Evolutionary conservation across 176 grass and related monocot species (phyloP), one percentile per base, ranked within the genome.

Genomic region (Puya raimondii): DNA sequence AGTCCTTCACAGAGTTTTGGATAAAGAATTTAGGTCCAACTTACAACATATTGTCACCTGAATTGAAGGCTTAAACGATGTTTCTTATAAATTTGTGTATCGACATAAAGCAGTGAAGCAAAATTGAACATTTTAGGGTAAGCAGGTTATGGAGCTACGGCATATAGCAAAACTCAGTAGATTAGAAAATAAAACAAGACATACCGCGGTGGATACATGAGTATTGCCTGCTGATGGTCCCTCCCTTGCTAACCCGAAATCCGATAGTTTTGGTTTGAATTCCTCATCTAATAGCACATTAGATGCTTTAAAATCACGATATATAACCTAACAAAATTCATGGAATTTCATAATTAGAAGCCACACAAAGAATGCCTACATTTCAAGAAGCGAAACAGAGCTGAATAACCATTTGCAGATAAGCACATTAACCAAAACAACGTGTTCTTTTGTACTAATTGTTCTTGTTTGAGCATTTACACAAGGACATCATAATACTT

Each of bases 301-400:
- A 11, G 90, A 83, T 23, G 90, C 90, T 64, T 92, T 92, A 64
- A 92, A 92, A 59, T 92, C 85, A 1, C 90, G 90, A 51, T 86
- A 88, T 79, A 92, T 92, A 51, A 88, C 81, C 85, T 88, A 48
- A 6, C 15, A 18, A 0, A 49, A 5, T 13, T 13, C 52, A 12
- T 3, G 27, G 47, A 53, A 68, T 4, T 50, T 15, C 4, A 47
- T 59, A 59, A 20, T n/a, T 59, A 59, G 13, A 16, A 20, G n/a
- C 6, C 6, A n/a, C 14, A 20, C 16, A 18, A 59, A 0, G 54
- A 59, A 20, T 58, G n/a, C 20, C 53, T n/a, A 9, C 54, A 59
- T 8, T 18, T 0, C 2, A 8, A 15, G 14, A 17, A 17, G 54
- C 5, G 5, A 1, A 9, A 59, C 2, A 59, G 12, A 58, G 18